Percentiles rank a stretch among this genome's conserved stretches.
phyloP scores from a whole-genome alignment of 805 yeast species.

The Metschnikowia anglica region DNA sequence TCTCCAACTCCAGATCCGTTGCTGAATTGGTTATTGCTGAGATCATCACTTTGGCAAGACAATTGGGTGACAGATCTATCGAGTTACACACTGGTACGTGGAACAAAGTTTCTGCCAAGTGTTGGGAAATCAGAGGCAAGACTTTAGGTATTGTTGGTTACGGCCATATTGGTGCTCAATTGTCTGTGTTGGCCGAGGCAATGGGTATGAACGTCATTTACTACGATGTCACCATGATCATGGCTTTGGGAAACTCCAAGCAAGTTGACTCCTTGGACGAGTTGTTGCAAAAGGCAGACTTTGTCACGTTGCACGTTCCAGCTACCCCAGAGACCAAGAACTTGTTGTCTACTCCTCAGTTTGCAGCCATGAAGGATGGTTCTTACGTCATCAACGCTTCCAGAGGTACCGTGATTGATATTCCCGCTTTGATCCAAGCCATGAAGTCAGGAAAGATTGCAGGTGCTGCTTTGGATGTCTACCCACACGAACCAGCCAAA shows the following conservation, averaged over 20 bases:
- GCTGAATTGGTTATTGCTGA: slow-evolving; percentile 97
- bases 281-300: slow-evolving; percentile 77
- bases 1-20: slow-evolving; percentile 96
- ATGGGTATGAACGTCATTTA: slow-evolving; percentile 96
- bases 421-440: slow-evolving; percentile 89
- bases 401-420: slow-evolving; percentile 96
- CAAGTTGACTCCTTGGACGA: slow-evolving; percentile 87
- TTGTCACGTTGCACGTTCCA: slow-evolving; percentile 92
- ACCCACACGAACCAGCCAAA: slow-evolving; percentile 95
- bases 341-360: slow-evolving; percentile 84
- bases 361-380: slow-evolving; percentile 95
- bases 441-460: slow-evolving; percentile 91
- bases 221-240: slow-evolving; percentile 88
- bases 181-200: slow-evolving; percentile 94
- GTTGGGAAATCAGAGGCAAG: slow-evolving; percentile 99
- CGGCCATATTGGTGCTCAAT: slow-evolving; percentile 97
- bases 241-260: slow-evolving; percentile 95
- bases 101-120: slow-evolving; percentile 92
- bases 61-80: slow-evolving; percentile 92
- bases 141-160: slow-evolving; percentile 96
- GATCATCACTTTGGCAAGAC: slow-evolving; percentile 91
- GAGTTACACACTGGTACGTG: slow-evolving; percentile 96
- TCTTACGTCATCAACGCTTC: slow-evolving; percentile 93
- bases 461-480: slow-evolving; percentile 96
- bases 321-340: slow-evolving; percentile 90